Evolutionary conservation across 2,329 filamentous ascomycete genomes (phyloP), one percentile per base, ranked within the genome.

Genomic region (Penicillium brevicompactum): DNA sequence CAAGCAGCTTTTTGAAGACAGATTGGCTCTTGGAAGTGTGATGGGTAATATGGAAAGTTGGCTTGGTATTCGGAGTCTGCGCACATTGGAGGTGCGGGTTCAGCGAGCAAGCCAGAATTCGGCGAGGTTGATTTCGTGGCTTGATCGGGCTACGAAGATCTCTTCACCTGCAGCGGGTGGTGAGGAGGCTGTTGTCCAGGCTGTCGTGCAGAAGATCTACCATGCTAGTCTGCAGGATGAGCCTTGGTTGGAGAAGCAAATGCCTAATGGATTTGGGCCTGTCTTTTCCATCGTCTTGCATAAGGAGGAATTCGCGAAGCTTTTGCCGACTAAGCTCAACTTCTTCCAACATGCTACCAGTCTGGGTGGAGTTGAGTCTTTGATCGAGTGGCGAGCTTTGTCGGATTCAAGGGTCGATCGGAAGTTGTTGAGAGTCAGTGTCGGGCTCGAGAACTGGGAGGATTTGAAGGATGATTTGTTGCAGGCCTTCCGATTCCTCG

Each of bases 321-420:
- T 76, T 24, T 74, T 99, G 61, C 93, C 93, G 1, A 89, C 86
- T 66, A 89, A 89, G 72, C 75, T 97, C 70, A 70, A 78, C 2
- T 80, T 97, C 31, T 97, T 97, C 77, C 90, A 96, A 65, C 93
- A 99, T 74, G 93, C 94, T 3, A 99, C 94, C 1, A 96, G 91
- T 72, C 76, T 99, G 22, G 93, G 93, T 1, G 92, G 93, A 5
- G 91, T 97, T 13, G 93, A 97, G 82, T 96, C 91, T 70, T 76
- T 97, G 78, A 92, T 99, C 62, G 94, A 99, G 81, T 99, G 94
- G 93, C 82, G 94, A 52, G 84, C 89, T 30, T 92, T 99, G 89
- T 88, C 87, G 56, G 93, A 97, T 77, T 67, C 76, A 1, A 79
- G 72, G 1, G 86, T 94, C 21, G 90, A 94, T 66, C 83, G 80